These are phyloP conservation scores for Arthrobotrys pseudoclavata DNA, from an alignment of 2,329 filamentous ascomycete genomes.

Conservation along the genomic window DNA sequence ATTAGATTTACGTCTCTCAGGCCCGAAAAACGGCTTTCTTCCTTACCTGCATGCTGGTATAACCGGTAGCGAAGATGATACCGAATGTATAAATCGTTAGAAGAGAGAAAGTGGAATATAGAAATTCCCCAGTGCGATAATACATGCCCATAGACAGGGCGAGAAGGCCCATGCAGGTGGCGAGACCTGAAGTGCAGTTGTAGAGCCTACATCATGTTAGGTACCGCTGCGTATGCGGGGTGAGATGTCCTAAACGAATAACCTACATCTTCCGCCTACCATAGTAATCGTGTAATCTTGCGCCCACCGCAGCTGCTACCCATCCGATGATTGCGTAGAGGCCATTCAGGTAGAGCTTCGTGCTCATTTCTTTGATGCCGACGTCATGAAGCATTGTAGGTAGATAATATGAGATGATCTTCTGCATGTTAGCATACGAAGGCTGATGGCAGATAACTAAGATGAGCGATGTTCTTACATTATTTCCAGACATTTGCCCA, in stretches of 20 bases:
- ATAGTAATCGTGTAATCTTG: conserved; percentile 67
- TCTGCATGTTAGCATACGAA: background rate
- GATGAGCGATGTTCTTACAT: conserved; percentile 65
- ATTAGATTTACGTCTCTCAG: conserved; percentile 3
- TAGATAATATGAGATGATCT: conserved; percentile 65
- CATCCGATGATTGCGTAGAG: conserved; percentile 68
- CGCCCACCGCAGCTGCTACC: conserved; percentile 66
- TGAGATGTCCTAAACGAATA: background rate
- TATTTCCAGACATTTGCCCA: conserved; percentile 69
- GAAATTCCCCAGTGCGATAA: conserved; percentile 62
- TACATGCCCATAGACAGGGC: conserved; percentile 66
- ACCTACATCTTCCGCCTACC: conserved; percentile 66
- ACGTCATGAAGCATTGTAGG: conserved; percentile 68
- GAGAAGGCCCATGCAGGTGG: conserved; percentile 66
- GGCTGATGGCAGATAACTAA: background rate
- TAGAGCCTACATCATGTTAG: conserved; percentile 61
- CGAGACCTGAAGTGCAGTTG: conserved; percentile 65
- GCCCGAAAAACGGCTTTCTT: background rate
- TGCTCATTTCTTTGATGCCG: conserved; percentile 66
- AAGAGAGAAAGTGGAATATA: conserved; percentile 67
- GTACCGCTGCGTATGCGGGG: background rate
- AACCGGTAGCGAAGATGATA: conserved; percentile 64
- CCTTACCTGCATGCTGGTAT: conserved; percentile 65
- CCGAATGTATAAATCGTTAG: conserved; percentile 67
- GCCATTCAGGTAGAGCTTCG: conserved; percentile 67